These are phyloP conservation scores for Fusarium udum DNA, from an alignment of 2,329 filamentous ascomycete genomes.

Conservation along the genomic window DNA sequence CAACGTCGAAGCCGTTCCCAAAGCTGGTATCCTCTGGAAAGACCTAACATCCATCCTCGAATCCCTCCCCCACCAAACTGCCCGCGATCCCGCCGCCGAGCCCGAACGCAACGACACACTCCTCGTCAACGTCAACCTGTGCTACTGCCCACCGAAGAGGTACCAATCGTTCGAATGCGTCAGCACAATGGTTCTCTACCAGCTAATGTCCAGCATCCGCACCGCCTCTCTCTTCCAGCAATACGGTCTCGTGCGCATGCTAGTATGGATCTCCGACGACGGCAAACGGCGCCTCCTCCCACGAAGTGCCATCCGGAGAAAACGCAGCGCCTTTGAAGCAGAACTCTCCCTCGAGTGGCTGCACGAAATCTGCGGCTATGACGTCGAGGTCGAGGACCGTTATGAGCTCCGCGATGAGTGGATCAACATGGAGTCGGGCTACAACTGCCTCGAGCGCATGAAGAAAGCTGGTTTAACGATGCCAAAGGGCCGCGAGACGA, in stretches of 20 bases:
- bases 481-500: conserved; percentile 56
- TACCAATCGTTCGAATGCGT: conserved; percentile 66
- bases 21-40: conserved; percentile 67
- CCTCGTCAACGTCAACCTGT: conserved; percentile 76
- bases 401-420: conserved; percentile 55
- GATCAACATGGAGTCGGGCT: conserved; percentile 59
- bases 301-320: conserved; percentile 63
- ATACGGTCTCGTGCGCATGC: conserved; percentile 82
- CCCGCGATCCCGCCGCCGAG: conserved; percentile 48
- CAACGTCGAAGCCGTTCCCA: conserved; percentile 61
- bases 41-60: conserved; percentile 65
- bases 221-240: conserved; percentile 71
- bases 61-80: conserved; percentile 64
- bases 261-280: conserved; percentile 74
- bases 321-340: conserved; percentile 65
- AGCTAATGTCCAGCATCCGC: conserved; percentile 69
- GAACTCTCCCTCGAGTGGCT: conserved; percentile 70
- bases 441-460: conserved; percentile 58
- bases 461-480: conserved; percentile 51
- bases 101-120: conserved; percentile 74
- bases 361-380: conserved; percentile 63
- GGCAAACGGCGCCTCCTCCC: conserved; percentile 71
- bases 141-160: conserved; percentile 59
- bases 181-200: conserved; percentile 66
- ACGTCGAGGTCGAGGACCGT: conserved; percentile 44